Conservation (phyloP, 2,329 filamentous ascomycete genomes). For the Chaetothyriales sp. region DNA sequence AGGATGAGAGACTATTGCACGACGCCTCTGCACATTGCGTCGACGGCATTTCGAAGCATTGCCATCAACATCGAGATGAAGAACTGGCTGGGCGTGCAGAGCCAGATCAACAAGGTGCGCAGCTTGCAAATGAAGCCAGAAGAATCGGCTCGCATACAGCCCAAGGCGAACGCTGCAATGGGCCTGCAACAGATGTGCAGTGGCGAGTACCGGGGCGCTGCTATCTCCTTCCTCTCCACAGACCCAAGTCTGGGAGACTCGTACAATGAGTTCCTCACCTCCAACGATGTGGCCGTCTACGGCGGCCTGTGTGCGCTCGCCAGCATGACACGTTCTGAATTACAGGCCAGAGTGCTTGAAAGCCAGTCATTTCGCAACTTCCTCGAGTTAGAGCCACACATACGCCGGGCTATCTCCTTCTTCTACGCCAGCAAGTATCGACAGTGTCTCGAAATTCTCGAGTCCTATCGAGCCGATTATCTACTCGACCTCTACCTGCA, state of each 20-base stretch:
- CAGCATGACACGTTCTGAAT: slow-evolving; percentile 65
- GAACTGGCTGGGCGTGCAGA: slow-evolving; percentile 59
- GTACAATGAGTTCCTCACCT: slow-evolving; percentile 59
- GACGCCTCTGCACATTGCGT: slow-evolving; percentile 66
- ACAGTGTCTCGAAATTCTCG: slow-evolving; percentile 67
- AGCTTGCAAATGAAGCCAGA: slow-evolving; percentile 41
- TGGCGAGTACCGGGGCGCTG: slow-evolving; percentile 52
- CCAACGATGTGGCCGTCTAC: slow-evolving; percentile 85
- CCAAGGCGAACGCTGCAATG: slow-evolving; percentile 52
- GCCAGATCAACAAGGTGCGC: slow-evolving; percentile 45
- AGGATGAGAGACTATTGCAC: slow-evolving; percentile 87
- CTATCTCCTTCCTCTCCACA: slow-evolving; percentile 53
- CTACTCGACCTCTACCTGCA: slow-evolving; percentile 80
- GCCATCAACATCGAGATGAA: slow-evolving; percentile 60
- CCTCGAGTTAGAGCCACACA: slow-evolving; percentile 83
- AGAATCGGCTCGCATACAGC: slow-evolving; percentile 42
- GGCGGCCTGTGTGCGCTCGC: slow-evolving; percentile 82
- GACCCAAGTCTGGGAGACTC: slow-evolving; percentile 43
- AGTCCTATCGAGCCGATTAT: slow-evolving; percentile 71
- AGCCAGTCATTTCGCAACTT: slow-evolving; percentile 71
- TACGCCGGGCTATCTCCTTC: slow-evolving; percentile 75
- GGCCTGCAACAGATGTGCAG: slow-evolving; percentile 49
- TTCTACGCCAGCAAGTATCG: slow-evolving; percentile 88
- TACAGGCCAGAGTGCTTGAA: slow-evolving; percentile 65
- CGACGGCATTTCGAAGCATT: slow-evolving; percentile 67